Percentiles rank a stretch among this genome's conserved stretches.
Evolutionary conservation across 1,139 yeast genomes (phyloP).

Genomic region (Kluyveromyces sp.): DNA sequence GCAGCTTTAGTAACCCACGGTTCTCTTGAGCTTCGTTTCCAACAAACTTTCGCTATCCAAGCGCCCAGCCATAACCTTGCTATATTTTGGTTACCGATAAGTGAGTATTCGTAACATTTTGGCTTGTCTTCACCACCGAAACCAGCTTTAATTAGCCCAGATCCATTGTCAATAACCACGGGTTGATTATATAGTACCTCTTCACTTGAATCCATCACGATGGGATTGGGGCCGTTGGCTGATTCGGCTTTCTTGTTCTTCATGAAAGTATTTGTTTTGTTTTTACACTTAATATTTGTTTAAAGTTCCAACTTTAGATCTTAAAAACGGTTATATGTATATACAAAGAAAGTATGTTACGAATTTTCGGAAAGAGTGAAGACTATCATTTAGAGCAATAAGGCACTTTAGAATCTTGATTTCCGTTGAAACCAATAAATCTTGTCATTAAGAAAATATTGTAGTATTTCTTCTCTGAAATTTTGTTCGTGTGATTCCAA

Average conservation of each 20-base stretch:
- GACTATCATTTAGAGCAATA: too few relatives aligned
- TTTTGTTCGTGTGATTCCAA: slow-evolving; percentile 71
- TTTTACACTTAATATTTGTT: not conserved
- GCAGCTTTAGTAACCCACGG: slow-evolving; percentile 63
- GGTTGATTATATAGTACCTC: slow-evolving; percentile 60
- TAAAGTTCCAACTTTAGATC: too few relatives aligned
- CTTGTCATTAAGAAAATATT: slow-evolving; percentile 60
- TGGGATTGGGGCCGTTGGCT: not conserved
- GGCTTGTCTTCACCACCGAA: slow-evolving; percentile 91
- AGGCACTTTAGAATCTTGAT: slow-evolving; percentile 36
- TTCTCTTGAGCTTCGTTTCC: slow-evolving; percentile 69
- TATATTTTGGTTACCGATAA: slow-evolving; percentile 78
- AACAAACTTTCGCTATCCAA: slow-evolving; percentile 53
- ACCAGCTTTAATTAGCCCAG: slow-evolving; percentile 82
- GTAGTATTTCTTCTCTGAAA: slow-evolving; percentile 55
- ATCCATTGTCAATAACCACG: slow-evolving; percentile 88
- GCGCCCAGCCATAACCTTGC: slow-evolving; percentile 79
- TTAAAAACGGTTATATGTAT: too few relatives aligned
- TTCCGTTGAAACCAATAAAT: slow-evolving; percentile 68
- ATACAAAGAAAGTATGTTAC: too few relatives aligned
- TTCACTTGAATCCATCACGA: not conserved
- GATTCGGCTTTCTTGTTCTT: not conserved
- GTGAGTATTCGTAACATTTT: slow-evolving; percentile 38
- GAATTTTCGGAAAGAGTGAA: too few relatives aligned
- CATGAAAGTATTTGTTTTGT: not conserved